A percentile compares a stretch with the other conserved stretches of the same genome.
These are phyloP conservation scores for Firmiana major DNA, from an alignment of 345 rosid species.

Conservation along the genomic window DNA sequence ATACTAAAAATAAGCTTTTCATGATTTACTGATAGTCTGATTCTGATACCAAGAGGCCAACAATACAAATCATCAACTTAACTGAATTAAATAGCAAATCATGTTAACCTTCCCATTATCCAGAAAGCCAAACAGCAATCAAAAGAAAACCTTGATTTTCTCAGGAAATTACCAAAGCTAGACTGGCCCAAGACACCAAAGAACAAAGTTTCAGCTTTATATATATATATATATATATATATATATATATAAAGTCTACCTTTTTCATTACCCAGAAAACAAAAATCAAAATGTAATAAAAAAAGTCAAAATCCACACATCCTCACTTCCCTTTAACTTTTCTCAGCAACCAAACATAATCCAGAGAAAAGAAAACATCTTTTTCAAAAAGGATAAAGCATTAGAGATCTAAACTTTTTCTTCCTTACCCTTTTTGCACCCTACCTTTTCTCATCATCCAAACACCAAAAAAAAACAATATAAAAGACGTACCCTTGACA, in stretches of 20 bases:
- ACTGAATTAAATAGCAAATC: not conserved
- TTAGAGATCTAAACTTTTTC: not conserved
- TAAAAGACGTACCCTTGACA: slow-evolving; percentile 41
- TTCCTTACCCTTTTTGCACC: not conserved
- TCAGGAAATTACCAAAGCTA: no score
- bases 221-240: no score
- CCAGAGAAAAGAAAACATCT: not conserved
- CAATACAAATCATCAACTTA: not conserved
- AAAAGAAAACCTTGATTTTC: no score
- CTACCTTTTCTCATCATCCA: not conserved
- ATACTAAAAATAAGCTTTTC: not conserved
- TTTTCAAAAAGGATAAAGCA: not conserved
- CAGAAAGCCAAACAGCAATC: no score
- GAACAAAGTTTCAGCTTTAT: no score
- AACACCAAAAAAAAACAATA: not conserved
- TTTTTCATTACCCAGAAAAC: not conserved
- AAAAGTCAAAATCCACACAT: not conserved
- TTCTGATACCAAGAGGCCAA: not conserved
- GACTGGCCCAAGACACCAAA: no score
- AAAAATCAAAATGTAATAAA: not conserved
- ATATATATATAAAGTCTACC: no score
- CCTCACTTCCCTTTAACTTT: not conserved
- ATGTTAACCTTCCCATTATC: not conserved
- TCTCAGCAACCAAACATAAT: not conserved
- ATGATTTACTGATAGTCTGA: not conserved